These are phyloP conservation scores for Boletus eberwhitei DNA, from an alignment of 768 basidiomycete species.

Conservation along the genomic window DNA sequence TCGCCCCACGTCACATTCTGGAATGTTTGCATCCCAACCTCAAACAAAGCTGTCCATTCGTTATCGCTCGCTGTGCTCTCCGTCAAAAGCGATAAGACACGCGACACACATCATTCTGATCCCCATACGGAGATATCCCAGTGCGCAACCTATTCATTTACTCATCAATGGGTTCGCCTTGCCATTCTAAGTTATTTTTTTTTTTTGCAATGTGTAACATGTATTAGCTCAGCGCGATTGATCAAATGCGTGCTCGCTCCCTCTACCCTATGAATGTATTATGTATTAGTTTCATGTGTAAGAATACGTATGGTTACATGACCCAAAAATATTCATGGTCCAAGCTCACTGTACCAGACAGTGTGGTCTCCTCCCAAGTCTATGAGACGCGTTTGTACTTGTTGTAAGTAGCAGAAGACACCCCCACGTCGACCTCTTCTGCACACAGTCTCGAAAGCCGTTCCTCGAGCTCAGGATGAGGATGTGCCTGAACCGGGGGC, in stretches of 20 bases:
- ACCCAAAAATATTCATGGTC: background rate
- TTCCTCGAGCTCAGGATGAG: slow-evolving; percentile 23
- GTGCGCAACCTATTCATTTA: slow-evolving; percentile 13
- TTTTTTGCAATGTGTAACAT: slow-evolving; percentile 5
- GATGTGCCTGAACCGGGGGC: slow-evolving; percentile 18
- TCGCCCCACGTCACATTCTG: slow-evolving; percentile 6
- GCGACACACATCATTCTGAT: slow-evolving; percentile 1
- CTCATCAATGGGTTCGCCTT: background rate
- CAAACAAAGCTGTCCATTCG: slow-evolving; percentile 2
- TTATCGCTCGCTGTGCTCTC: background rate
- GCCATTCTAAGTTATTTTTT: slow-evolving; percentile 1
- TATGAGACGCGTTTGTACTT: slow-evolving; percentile 33
- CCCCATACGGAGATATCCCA: slow-evolving; percentile 23
- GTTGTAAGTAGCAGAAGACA: slow-evolving; percentile 29
- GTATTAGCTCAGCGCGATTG: background rate
- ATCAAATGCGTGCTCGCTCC: background rate
- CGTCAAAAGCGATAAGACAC: slow-evolving; percentile 1
- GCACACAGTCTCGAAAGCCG: slow-evolving; percentile 23
- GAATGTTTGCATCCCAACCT: background rate
- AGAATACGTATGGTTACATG: slow-evolving; percentile 9
- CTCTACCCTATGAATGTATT: slow-evolving; percentile 11
- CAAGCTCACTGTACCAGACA: slow-evolving; percentile 11
- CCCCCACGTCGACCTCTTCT: slow-evolving; percentile 28
- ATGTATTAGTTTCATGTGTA: slow-evolving; percentile 22
- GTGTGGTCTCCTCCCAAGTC: background rate